A percentile compares a stretch with the other conserved stretches of the same genome.
These are phyloP conservation scores for Pisolithus orientalis DNA, from an alignment of 768 basidiomycete genomes.

Conservation along the genomic window DNA sequence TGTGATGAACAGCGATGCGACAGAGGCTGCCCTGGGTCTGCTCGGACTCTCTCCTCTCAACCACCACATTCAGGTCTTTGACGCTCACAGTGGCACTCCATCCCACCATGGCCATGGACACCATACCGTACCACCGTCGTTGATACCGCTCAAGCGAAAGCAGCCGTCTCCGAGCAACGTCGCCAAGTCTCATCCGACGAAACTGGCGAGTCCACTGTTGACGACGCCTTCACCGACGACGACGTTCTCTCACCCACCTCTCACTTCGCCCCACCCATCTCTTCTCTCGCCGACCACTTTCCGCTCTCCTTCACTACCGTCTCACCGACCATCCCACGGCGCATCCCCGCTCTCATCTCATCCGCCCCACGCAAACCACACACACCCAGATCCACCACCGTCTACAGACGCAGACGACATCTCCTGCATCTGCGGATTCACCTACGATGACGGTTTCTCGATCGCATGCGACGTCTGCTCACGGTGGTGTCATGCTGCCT, in stretches of 20 bases:
- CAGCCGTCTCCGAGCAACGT: conserved; percentile 15
- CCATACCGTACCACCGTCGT: conserved; percentile 2
- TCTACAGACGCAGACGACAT: conserved; percentile 40
- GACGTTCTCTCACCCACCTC: conserved; percentile 7
- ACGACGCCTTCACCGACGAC: conserved; percentile 14
- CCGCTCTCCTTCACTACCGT: conserved; percentile 11
- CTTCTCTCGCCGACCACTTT: conserved; percentile 17
- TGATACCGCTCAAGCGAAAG: conserved; percentile 40
- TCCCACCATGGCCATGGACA: too few relatives aligned
- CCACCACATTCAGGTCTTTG: neutral
- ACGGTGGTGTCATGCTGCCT: conserved; percentile 80
- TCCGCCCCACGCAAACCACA: neutral
- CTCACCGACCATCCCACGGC: neutral
- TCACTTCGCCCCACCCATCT: conserved; percentile 5
- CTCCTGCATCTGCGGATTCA: conserved; percentile 68
- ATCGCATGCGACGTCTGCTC: conserved; percentile 81
- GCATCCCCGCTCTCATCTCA: neutral
- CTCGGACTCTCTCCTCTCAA: conserved; percentile 41
- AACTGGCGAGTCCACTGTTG: conserved; percentile 2
- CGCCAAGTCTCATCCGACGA: too few relatives aligned
- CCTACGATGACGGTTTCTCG: conserved; percentile 76
- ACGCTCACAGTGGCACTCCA: neutral
- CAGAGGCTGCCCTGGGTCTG: conserved; percentile 53
- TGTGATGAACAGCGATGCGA: conserved; percentile 48
- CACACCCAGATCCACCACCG: conserved; percentile 10